These are phyloP conservation scores for Cytospora leucostoma DNA, from an alignment of 2,329 filamentous ascomycete genomes.

Conservation along the genomic window DNA sequence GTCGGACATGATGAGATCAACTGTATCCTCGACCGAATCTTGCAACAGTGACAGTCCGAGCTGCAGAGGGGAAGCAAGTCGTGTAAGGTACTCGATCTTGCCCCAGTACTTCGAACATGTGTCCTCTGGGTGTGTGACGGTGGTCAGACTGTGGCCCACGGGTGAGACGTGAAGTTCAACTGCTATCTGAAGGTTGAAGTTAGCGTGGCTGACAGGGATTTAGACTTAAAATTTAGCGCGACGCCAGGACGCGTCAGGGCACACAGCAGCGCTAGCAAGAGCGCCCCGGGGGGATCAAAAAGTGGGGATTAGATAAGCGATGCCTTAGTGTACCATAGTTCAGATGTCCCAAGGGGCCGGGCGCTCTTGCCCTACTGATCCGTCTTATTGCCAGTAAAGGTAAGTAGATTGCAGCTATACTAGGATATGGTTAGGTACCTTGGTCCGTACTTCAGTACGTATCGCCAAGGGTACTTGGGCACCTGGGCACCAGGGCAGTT, in stretches of 20 bases:
- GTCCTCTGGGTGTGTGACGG: neutral
- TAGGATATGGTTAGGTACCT: no score
- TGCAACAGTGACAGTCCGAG: neutral
- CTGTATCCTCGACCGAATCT: neutral
- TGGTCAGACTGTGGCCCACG: neutral
- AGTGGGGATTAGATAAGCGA: neutral
- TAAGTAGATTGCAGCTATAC: no score
- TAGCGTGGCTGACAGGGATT: slow-evolving; percentile 16
- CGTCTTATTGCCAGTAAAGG: no score
- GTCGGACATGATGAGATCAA: slow-evolving; percentile 10
- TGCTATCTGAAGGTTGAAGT: slow-evolving; percentile 2
- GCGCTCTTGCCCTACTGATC: no score
- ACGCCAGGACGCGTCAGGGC: neutral
- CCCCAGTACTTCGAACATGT: neutral
- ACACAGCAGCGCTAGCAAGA: no score
- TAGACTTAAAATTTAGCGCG: neutral
- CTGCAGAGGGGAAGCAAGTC: neutral
- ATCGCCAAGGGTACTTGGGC: no score
- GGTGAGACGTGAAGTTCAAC: slow-evolving; percentile 13
- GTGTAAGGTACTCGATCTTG: neutral
- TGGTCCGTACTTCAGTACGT: no score
- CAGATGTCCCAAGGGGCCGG: no score
- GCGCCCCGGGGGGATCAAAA: neutral
- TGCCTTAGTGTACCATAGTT: no score
- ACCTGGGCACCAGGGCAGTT: no score